Evolutionary conservation across 306 rosid genomes (phyloP), one percentile per base, ranked within the genome.

Genomic region (Acacia confusa): DNA sequence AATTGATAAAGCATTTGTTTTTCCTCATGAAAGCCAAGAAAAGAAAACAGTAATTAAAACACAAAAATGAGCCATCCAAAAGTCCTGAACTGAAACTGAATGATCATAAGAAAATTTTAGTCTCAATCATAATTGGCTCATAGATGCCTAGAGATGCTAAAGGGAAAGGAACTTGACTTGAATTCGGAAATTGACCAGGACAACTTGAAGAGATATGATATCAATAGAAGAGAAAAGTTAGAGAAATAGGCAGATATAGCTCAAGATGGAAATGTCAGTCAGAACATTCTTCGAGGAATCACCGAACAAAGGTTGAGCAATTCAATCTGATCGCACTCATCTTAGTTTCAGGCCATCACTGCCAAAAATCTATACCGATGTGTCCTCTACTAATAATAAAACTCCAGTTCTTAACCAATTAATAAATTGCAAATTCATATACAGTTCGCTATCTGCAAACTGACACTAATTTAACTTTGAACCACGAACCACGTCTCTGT

Each of bases 81-180:
- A 66, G 48, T 32, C 32, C 74, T 65, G 36, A 47, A 77, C 74
- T 45, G 73, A 77, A 64, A 30, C 14, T 74, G 32, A 53, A 52
- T 52, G 5, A 52, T 47, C 13, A 65, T 22, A 25, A 27, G 11
- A 12, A 28, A 44, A 64, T 64, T 77, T n/a, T 30, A 50, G 63
- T 20, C 48, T 77, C 24, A 9, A 65, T 30, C 65, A 66, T 77
- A 36, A 0, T 36, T 15, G 36, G 15, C 9, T 19, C 16, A 77
- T 28, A 77, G 60, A 64, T 19, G 58, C 27, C 40, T 44, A 27
- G 11, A 41, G 45, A 19, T 52, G 60, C 25, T 22, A 52, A 32
- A 75, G 34, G 45, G 63, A 76, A 17, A 63, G 67, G 34, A 12
- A 45, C 16, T 28, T 64, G 0, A 45, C 16, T 41, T 61, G 72